These are phyloP conservation scores for Fusarium goolgardi DNA, from an alignment of 2,329 filamentous ascomycete species.

Conservation along the genomic window DNA sequence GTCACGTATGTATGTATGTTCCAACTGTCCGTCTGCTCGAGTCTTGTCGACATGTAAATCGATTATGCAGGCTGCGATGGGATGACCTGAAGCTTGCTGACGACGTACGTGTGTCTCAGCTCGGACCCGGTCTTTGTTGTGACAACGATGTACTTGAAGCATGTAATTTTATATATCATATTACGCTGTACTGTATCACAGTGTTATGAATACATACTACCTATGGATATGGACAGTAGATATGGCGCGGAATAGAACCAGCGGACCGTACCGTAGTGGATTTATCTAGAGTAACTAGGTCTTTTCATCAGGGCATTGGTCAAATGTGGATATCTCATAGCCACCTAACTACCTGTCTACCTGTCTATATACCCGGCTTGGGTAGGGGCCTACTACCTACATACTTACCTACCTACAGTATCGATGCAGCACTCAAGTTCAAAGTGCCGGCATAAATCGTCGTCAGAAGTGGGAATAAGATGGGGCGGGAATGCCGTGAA, in stretches of 20 bases:
- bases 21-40: neutral
- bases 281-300: neutral
- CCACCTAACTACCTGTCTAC: neutral
- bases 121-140: neutral
- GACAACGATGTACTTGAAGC: conserved; percentile 1
- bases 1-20: neutral
- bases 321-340: neutral
- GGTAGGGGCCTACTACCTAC: neutral
- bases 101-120: neutral
- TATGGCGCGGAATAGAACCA: neutral
- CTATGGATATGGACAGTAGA: neutral
- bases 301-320: conserved; percentile 5
- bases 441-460: conserved; percentile 40
- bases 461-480: conserved; percentile 40
- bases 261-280: conserved; percentile 5
- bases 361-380: neutral
- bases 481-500: conserved; percentile 40
- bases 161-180: conserved; percentile 1
- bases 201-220: neutral
- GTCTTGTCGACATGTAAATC: neutral
- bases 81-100: conserved; percentile 8
- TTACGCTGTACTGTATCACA: neutral
- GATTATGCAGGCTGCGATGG: conserved; percentile 11
- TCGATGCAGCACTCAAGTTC: conserved; percentile 10
- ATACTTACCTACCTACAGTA: neutral